Base-by-base conservation (phyloP, 306 rosid genomes). In the Sicyos baderoa region DNA sequence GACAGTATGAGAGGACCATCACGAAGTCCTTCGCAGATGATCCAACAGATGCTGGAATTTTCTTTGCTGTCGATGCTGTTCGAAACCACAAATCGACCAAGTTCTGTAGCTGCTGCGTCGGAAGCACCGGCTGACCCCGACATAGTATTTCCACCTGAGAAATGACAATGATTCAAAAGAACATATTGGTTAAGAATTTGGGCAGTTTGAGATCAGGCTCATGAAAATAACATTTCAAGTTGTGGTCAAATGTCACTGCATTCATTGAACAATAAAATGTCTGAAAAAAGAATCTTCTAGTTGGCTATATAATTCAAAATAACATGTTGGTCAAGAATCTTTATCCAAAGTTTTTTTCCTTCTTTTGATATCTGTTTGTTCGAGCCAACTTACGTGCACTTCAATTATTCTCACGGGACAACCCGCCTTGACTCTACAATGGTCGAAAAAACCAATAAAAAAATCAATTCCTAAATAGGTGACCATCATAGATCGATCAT, bases 1-100 rank as follows among this genome's bases (percentile, higher is more conserved):
- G 85, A 81, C 88, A 82, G 76, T 92, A 92, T 4, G 95, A 89
- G 72, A 93, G 84, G 59, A 84, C 89, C 99, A 93, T 93, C 68
- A 93, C 99, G 54, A 90, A 93, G 79, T 93, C 97, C 84, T 93
- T 93, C 3, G 97, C 97, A 0, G 99, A 90, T 74, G 99, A 86
- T 17, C 99, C 97, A 40, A 90, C 89, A 3, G 89, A 78, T 63
- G 95, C 94, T 0, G 95, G 87, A 45, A 83, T 66, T 77, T 79
- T 88, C 78, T 86, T 93, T 0, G 90, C 76, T 12, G 96, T 64
- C 19, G 96, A 81, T 32, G 90, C 89, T 2, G 90, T 84, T 64
- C 89, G 83, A 76, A 85, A 88, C 99, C 99, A 93, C 72, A 88
- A 74, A 57, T 93, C 96, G 15, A 93, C 97, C 16, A 93, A 74